Conservation (phyloP, 2,329 filamentous ascomycete species). For the Xylaria multiplex region DNA sequence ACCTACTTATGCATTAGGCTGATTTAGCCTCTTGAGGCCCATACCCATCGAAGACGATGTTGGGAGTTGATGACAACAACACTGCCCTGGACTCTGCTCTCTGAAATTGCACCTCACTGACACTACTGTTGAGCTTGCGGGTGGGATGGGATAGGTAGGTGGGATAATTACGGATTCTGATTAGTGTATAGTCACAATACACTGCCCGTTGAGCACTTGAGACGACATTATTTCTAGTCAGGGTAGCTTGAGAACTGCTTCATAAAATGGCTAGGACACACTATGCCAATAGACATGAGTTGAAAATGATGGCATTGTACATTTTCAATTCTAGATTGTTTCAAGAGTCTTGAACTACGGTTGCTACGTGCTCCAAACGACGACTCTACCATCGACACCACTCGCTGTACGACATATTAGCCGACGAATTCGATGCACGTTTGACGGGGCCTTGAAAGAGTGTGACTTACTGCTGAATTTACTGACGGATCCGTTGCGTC, state of each 20-base stretch:
- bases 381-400: conserved; percentile 83
- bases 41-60: too few relatives aligned
- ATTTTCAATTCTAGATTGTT: conserved; percentile 17
- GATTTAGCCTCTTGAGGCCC: too few relatives aligned
- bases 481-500: conserved; percentile 69
- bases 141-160: background rate
- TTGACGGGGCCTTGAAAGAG: background rate
- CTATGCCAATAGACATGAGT: background rate
- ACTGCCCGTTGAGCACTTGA: background rate
- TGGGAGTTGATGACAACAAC: background rate
- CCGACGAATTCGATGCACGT: conserved; percentile 23
- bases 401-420: conserved; percentile 66
- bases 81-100: background rate
- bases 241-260: background rate
- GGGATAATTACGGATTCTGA: background rate
- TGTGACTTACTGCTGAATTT: conserved; percentile 85
- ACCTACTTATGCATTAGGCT: background rate
- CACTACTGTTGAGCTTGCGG: background rate
- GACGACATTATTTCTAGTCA: background rate
- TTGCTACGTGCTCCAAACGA: conserved; percentile 75
- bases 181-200: background rate
- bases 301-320: background rate
- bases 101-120: background rate
- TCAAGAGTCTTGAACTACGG: background rate
- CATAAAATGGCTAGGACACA: background rate